Evolutionary conservation across 306 rosid genomes (phyloP).

Genomic region (Pterocarpus santalinus): DNA sequence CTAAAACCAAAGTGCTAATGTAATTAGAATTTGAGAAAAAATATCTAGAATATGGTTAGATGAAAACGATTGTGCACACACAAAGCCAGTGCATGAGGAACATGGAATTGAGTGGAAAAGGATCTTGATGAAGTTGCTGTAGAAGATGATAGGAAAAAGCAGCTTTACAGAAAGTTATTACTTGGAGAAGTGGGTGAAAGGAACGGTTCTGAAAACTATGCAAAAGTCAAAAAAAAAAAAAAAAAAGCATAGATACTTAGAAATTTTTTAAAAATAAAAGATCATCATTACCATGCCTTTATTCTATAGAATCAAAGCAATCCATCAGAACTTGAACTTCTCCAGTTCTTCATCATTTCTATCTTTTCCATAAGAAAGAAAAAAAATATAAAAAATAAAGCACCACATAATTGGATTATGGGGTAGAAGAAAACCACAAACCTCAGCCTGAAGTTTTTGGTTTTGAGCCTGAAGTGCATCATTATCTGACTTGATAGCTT

Average conservation of each 20-base stretch:
- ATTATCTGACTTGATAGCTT: constrained; percentile 76
- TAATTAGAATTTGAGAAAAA: background rate
- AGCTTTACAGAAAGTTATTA: constrained; percentile 53
- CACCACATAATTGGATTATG: constrained; percentile 21
- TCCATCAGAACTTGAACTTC: constrained; percentile 29
- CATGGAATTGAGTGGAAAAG: constrained; percentile 43
- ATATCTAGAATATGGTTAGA: constrained; percentile 5
- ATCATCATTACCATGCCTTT: constrained; percentile 50
- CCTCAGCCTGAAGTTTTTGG: constrained; percentile 91
- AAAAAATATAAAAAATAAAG: background rate
- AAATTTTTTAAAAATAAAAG: background rate
- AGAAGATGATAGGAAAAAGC: constrained; percentile 35
- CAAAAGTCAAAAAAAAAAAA: constrained; percentile 41
- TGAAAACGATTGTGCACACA: background rate
- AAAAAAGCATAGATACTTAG: constrained; percentile 44
- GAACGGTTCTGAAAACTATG: constrained; percentile 50
- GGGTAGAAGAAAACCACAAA: constrained; percentile 34
- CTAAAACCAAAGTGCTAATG: constrained; percentile 4
- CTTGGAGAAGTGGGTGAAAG: constrained; percentile 48
- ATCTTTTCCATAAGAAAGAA: background rate
- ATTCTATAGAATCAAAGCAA: constrained; percentile 41
- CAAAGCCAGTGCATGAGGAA: constrained; percentile 32
- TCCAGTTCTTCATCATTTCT: constrained; percentile 15
- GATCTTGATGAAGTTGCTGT: constrained; percentile 56
- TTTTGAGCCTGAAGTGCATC: constrained; percentile 80